These are phyloP conservation scores for Apiospora koreana DNA, from an alignment of 2,329 filamentous ascomycete species.

Conservation along the genomic window DNA sequence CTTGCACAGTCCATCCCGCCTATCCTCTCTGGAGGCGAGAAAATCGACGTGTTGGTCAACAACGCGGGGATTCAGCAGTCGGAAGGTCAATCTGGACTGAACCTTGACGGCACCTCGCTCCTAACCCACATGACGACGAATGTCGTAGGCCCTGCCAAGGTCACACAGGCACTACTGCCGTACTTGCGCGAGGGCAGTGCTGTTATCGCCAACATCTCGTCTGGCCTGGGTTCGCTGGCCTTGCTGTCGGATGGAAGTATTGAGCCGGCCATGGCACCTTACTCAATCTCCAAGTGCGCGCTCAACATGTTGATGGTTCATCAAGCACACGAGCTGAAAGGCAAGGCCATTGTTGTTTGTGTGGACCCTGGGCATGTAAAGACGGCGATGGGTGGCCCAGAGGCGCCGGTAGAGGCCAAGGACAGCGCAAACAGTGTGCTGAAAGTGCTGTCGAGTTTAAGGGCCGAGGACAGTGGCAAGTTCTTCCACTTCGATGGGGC, in stretches of 20 bases:
- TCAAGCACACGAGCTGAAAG: not conserved
- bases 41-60: constrained; percentile 41
- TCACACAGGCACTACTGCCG: not conserved
- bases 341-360: not conserved
- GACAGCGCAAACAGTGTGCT: not conserved
- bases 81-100: not conserved
- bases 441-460: not conserved
- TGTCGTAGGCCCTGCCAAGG: not conserved
- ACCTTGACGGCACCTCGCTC: not conserved
- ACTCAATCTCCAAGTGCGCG: not conserved
- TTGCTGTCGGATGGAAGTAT: not conserved
- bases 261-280: not conserved
- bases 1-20: constrained; percentile 22
- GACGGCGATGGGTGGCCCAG: not conserved
- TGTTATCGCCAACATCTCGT: not conserved
- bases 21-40: constrained; percentile 23
- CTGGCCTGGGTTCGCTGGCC: not conserved
- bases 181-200: not conserved
- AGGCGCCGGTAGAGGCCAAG: not conserved
- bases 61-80: constrained; percentile 34
- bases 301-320: constrained; percentile 2
- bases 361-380: not conserved
- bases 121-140: not conserved
- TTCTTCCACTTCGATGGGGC: not conserved
- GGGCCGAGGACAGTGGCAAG: not conserved